Percentiles rank a stretch among this genome's conserved stretches.
phyloP scores from a whole-genome alignment of 148 eudicot genomes.

The Fallopia convolvulus region DNA sequence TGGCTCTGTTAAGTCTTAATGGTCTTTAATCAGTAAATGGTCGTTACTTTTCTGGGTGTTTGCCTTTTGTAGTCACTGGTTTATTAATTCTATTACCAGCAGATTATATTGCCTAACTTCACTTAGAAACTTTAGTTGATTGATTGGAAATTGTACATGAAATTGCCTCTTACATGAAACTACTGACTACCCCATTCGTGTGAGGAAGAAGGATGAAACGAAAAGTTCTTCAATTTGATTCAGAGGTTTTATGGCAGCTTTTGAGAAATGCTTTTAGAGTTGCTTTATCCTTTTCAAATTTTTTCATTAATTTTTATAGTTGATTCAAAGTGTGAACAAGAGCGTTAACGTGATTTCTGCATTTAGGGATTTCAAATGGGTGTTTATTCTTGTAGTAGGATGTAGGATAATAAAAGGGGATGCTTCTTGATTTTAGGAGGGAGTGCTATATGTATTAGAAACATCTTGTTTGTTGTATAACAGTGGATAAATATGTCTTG shows the following conservation, averaged over 20 bases:
- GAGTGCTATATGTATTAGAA: background rate
- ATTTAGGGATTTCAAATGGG: background rate
- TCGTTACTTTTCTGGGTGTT: background rate
- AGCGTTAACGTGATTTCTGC: background rate
- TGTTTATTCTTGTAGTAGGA: background rate
- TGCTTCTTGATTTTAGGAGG: background rate
- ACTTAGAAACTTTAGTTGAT: background rate
- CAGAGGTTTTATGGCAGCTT: background rate
- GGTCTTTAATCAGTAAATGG: background rate
- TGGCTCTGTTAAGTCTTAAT: background rate
- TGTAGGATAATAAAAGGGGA: background rate
- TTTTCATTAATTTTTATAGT: background rate
- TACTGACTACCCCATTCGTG: background rate
- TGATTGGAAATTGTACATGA: background rate
- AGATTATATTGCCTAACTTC: background rate
- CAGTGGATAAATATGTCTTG: background rate
- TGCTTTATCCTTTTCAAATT: background rate
- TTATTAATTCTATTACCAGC: background rate
- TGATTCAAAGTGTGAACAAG: too few species aligned
- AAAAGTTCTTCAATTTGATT: background rate
- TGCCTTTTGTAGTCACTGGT: background rate
- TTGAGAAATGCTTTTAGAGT: conserved; percentile 4
- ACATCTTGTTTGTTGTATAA: background rate
- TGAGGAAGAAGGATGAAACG: background rate
- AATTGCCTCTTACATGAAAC: background rate